phyloP scores from a whole-genome alignment of 164 flowering plant species.

The grape (Vitis vinifera) region ASM3070453v1 NC_081810.1:2630501-2631000 shows the following conservation, averaged over 20 bases:
- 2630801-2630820: slow-evolving; percentile 12
- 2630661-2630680: background rate
- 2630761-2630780: background rate
- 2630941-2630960: background rate
- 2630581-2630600: no score
- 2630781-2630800: slow-evolving; percentile 12
- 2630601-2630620: no score
- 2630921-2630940: slow-evolving; percentile 27
- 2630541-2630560: no score
- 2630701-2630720: no score
- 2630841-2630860: background rate
- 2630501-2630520: no score
- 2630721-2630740: slow-evolving; percentile 12
- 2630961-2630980: slow-evolving; percentile 21
- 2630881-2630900: slow-evolving; percentile 47
- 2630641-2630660: background rate
- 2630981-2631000: no score
- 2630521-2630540: no score
- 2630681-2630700: no score
- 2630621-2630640: no score
- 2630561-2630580: no score
- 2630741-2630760: slow-evolving; percentile 1
- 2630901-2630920: slow-evolving; percentile 25
- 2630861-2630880: slow-evolving; percentile 36
- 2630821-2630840: background rate